A percentile compares a stretch with the other conserved stretches of the same genome.
Evolutionary conservation across 331 rosid genomes (phyloP).

Genomic region (Acacia concinna): DNA sequence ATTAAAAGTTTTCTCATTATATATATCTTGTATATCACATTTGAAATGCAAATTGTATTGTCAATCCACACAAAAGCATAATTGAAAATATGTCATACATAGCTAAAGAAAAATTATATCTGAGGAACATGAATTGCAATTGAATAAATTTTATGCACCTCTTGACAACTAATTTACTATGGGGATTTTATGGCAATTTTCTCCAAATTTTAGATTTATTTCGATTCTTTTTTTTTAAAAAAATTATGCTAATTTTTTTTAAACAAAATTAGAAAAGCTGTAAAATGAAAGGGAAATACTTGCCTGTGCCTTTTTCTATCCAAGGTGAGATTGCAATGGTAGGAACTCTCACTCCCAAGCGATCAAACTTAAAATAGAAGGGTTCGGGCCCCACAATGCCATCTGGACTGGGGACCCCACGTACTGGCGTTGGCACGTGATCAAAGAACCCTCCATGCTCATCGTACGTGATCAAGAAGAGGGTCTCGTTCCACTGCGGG

Average conservation of each 20-base stretch:
- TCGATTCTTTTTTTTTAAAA: too few species aligned
- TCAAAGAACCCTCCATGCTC: slow-evolving; percentile 93
- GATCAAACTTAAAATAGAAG: slow-evolving; percentile 56
- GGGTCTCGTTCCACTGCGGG: slow-evolving; percentile 87
- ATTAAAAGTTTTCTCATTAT: too few species aligned
- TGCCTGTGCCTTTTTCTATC: slow-evolving; percentile 78
- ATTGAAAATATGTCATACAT: too few species aligned
- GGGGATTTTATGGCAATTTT: too few species aligned
- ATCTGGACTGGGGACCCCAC: slow-evolving; percentile 76
- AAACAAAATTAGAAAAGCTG: background rate
- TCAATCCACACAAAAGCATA: too few species aligned
- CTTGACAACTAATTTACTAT: too few species aligned
- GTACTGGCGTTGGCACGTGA: slow-evolving; percentile 73
- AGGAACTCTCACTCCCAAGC: slow-evolving; percentile 91
- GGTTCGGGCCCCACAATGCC: slow-evolving; percentile 78
- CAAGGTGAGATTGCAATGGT: slow-evolving; percentile 85
- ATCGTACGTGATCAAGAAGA: slow-evolving; percentile 75
- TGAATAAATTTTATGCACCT: too few species aligned
- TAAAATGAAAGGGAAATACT: background rate
- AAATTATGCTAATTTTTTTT: background rate
- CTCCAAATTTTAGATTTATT: background rate
- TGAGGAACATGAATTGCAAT: rapidly evolving
- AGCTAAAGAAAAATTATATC: too few species aligned
- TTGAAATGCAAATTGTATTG: too few species aligned
- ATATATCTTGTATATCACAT: too few species aligned